Conservation (phyloP, 768 basidiomycete species). For the Lactifluus volemus region DNA sequence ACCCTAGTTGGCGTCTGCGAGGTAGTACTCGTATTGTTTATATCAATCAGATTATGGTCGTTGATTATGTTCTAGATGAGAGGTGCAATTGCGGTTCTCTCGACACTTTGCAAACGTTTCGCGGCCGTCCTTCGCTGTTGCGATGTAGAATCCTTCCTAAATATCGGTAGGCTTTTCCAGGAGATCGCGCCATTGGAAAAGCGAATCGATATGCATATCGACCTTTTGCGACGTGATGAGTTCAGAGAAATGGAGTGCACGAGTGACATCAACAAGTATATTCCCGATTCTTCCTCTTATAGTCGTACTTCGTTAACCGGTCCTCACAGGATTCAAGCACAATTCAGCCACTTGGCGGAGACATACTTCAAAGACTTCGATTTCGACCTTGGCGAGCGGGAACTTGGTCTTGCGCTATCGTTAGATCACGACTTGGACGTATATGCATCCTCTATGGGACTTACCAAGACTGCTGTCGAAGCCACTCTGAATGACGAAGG, state of each 20-base stretch:
- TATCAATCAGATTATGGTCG: neutral
- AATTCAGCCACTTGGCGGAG: conserved; percentile 88
- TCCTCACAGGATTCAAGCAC: conserved; percentile 66
- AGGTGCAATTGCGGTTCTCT: conserved; percentile 70
- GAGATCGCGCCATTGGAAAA: conserved; percentile 88
- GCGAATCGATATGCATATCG: conserved; percentile 86
- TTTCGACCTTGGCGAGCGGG: conserved; percentile 84
- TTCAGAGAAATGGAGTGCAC: conserved; percentile 93
- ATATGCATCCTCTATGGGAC: conserved; percentile 84
- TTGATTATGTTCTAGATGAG: conserved; percentile 51
- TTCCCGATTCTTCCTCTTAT: conserved; percentile 23
- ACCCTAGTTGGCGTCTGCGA: conserved; percentile 91
- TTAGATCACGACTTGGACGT: conserved; percentile 92
- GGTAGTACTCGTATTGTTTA: conserved; percentile 31
- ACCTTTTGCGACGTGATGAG: conserved; percentile 75
- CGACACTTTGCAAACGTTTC: conserved; percentile 84
- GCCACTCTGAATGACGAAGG: conserved; percentile 70
- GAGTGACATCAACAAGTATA: conserved; percentile 76
- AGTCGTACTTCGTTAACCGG: neutral
- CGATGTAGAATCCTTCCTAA: conserved; percentile 79
- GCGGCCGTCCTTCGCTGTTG: conserved; percentile 73
- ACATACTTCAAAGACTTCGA: conserved; percentile 77
- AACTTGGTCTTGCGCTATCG: conserved; percentile 70
- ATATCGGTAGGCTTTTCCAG: conserved; percentile 69
- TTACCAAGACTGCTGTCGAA: conserved; percentile 81